Base-by-base conservation (phyloP, 805 yeast species). In the Komagataella phaffii region DNA sequence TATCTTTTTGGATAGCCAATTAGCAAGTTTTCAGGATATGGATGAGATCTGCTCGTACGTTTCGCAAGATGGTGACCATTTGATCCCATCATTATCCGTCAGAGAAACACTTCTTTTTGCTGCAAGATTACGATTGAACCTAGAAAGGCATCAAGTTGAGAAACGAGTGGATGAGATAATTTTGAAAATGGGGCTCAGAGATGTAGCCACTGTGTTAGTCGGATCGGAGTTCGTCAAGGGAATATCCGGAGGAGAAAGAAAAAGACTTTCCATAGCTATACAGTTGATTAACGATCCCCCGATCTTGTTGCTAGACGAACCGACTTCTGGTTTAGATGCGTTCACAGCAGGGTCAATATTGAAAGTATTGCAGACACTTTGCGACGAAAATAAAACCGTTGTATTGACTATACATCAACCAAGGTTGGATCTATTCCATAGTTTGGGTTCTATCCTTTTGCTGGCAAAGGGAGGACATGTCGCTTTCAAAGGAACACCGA, bases 251-350 rank as follows among this genome's bases (percentile, higher is more conserved):
- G 89, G 88, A 52, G 96, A 88, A 61, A 86, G 85, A 61, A 74
- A 96, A 58, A 72, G 96, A 57, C 83, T 88, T 0, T 82, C 91
- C 0, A 86, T 88, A 63, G 91, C 90, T 2, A 76, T 86, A 47
- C 95, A 88, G 61, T 67, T 88, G 43, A 67, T 88, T 45, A 80
- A 82, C 53, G 80, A 80, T 52, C 91, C 95, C 0, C 80, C 80
- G 52, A 72, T 88, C 44, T 62, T 88, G 43, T 73, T 88, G 49
- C 64, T 88, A 21, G 96, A 88, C 64, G 96, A 88, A 60, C 96
- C 96, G 2, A 88, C 96, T 0, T 85, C 95, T 3, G 96, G 96
- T 0, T 71, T 88, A 23, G 96, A 88, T 60, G 79, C 90, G 10
- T 79, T 85, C 53, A 86, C 93, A 0, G 85, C 95, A 0, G 73